Percentiles rank a stretch among this genome's conserved stretches.
phyloP scores from a whole-genome alignment of 331 rosid species.

The Spiraea crenata region DNA sequence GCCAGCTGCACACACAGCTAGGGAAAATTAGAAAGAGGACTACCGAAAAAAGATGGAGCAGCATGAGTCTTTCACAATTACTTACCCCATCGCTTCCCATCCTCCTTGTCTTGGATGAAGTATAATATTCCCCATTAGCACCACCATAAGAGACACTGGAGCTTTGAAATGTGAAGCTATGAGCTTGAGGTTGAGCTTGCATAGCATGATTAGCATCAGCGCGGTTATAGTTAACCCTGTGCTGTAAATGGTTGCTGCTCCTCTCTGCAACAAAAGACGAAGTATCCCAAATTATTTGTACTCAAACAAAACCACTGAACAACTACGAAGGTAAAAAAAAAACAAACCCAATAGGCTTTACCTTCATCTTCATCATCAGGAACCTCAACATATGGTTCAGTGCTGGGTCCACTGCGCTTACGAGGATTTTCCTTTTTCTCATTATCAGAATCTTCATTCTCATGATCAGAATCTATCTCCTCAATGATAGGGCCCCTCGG shows the following conservation, averaged over 20 bases:
- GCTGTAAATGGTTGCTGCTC: slow-evolving; percentile 43
- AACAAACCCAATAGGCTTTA: slow-evolving; percentile 17
- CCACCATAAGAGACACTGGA: slow-evolving; percentile 71
- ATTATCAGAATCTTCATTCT: slow-evolving; percentile 42
- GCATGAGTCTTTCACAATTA: slow-evolving; percentile 13
- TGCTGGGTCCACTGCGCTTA: slow-evolving; percentile 51
- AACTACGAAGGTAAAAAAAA: slow-evolving; percentile 8
- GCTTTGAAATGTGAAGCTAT: slow-evolving; percentile 70
- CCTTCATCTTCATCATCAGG: slow-evolving; percentile 70
- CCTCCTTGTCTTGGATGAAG: slow-evolving; percentile 66
- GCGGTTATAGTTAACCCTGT: slow-evolving; percentile 25
- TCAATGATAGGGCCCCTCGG: slow-evolving; percentile 71
- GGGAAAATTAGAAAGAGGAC: slow-evolving; percentile 22
- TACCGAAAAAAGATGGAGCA: background rate
- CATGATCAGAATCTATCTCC: slow-evolving; percentile 79
- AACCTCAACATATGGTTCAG: slow-evolving; percentile 43
- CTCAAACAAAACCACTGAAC: background rate
- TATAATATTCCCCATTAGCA: slow-evolving; percentile 57
- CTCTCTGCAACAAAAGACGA: slow-evolving; percentile 42
- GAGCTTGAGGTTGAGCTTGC: slow-evolving; percentile 54
- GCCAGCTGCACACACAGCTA: slow-evolving; percentile 46
- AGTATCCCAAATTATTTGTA: background rate
- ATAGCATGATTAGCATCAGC: slow-evolving; percentile 17
- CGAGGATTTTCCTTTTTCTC: slow-evolving; percentile 51
- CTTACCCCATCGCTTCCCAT: slow-evolving; percentile 86